Base-by-base conservation (phyloP, 352 stramenopile species). In the Globisporangium carolinianum region DNA sequence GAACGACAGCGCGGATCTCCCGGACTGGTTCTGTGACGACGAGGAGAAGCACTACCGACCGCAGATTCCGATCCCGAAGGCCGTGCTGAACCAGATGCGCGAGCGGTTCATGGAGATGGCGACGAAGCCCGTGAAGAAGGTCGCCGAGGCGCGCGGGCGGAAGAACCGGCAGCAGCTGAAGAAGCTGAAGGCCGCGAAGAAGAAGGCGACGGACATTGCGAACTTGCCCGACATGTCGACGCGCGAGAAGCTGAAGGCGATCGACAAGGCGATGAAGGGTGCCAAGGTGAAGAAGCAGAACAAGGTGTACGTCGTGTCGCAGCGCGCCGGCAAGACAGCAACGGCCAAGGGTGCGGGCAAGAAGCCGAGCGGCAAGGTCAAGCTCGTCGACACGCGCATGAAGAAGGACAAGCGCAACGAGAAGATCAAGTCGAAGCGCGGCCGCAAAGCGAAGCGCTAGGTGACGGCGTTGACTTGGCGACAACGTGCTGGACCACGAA, bases 81-180 rank as follows among this genome's bases (percentile, higher is more conserved):
- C 94, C 18, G 81, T 99, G n/a, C 62, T 99, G 51, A 94, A 97
- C 5, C 96, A 99, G 66, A 99, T 99, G 92, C 98, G 98, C 66
- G 85, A 97, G 47, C 83, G 94, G 36, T 98, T 99, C 70, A 86
- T 98, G 68, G 92, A 96, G 45, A 83, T 99, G 66, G 89, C 96
- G 1, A 94, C 86, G 0, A 99, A 98, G 69, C 97, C 97, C 4
- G 98, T 99, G 51, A 98, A 98, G 63, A 99, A 99, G 80, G 97
- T 99, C 6, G 97, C 96, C 0, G 97, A 99, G 66, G 97, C 97
- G 6, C 83, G 97, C 46, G 94, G 89, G 0, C 87, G 97, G 45
- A 99, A 99, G 83, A 78, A 89, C 46, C 95, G 95, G 4, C 63
- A 95, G 63, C 71, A 88, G 60, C 87, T 98, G 66, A 94, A 94